Evolutionary conservation across 2,329 filamentous ascomycete species (phyloP).

Genomic region (Diaporthe vexans): DNA sequence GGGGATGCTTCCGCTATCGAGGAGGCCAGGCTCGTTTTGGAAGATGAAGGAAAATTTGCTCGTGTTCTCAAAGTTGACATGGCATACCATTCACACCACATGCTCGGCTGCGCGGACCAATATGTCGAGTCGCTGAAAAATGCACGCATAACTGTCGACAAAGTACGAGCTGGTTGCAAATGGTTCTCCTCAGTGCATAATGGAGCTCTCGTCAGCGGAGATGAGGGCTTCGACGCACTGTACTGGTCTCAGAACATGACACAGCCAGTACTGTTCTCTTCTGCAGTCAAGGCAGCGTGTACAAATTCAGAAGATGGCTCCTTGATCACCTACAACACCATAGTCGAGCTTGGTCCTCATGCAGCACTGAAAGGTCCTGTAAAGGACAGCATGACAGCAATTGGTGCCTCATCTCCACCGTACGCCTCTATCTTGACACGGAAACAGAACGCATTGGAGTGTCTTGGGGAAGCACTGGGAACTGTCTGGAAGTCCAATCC

Average conservation of each 20-base stretch:
- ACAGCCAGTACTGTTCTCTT: slow-evolving; percentile 46
- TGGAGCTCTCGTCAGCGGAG: too few species aligned
- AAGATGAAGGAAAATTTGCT: slow-evolving; percentile 48
- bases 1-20: slow-evolving; percentile 42
- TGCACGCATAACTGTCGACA: too few species aligned
- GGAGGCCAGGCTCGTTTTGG: slow-evolving; percentile 46
- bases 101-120: slow-evolving; percentile 42
- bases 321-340: background rate
- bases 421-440: too few species aligned
- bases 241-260: slow-evolving; percentile 42
- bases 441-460: slow-evolving; percentile 28
- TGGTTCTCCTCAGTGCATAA: too few species aligned
- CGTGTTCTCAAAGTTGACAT: slow-evolving; percentile 53
- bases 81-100: slow-evolving; percentile 58
- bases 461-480: slow-evolving; percentile 4
- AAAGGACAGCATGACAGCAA: slow-evolving; percentile 46
- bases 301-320: too few species aligned
- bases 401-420: too few species aligned
- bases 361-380: slow-evolving; percentile 57
- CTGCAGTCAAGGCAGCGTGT: slow-evolving; percentile 26
- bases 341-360: slow-evolving; percentile 52
- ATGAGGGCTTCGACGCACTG: too few species aligned
- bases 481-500: too few species aligned
- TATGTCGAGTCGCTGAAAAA: too few species aligned
- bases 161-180: background rate